Conservation (phyloP, 2,329 filamentous ascomycete species). For the Epichloe gansuensis region DNA sequence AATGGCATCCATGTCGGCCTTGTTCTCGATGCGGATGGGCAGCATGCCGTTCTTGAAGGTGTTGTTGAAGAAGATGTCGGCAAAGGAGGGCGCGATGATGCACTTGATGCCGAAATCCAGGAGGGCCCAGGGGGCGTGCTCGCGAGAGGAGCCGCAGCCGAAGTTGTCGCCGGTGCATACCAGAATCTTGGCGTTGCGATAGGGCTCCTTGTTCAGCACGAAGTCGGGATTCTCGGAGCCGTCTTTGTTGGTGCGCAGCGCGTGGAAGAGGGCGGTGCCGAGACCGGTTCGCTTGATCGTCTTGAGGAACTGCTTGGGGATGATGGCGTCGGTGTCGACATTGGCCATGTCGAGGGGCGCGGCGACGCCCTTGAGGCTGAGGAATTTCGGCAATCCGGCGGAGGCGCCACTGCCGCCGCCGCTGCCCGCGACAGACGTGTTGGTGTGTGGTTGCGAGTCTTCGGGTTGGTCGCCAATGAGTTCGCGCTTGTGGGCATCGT, state of each 20-base stretch:
- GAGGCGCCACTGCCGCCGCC: conserved; percentile 27
- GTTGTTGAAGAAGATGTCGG: conserved; percentile 93
- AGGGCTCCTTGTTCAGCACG: conserved; percentile 81
- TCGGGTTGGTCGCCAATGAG: conserved; percentile 44
- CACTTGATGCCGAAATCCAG: conserved; percentile 94
- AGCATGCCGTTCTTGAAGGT: conserved; percentile 99
- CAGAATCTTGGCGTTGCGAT: conserved; percentile 73
- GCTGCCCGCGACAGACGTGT: conserved; percentile 31
- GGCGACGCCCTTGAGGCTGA: conserved; percentile 69
- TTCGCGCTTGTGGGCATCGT: conserved; percentile 40
- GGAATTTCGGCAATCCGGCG: conserved; percentile 71
- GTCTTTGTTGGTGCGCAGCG: conserved; percentile 63
- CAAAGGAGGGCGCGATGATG: conserved; percentile 72
- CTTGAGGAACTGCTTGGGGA: conserved; percentile 98
- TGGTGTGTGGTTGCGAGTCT: conserved; percentile 52
- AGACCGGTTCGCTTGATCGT: conserved; percentile 97
- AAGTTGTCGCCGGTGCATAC: conserved; percentile 90
- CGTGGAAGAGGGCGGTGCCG: conserved; percentile 75
- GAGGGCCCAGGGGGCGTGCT: conserved; percentile 94
- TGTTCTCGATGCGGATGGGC: conserved; percentile 62
- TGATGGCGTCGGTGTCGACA: conserved; percentile 97
- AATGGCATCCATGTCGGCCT: conserved; percentile 53
- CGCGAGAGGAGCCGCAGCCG: conserved; percentile 81
- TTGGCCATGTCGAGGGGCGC: conserved; percentile 81
- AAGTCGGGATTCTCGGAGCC: conserved; percentile 69